Base-by-base conservation (phyloP, 805 yeast species). In the Wickerhamiella musiphila region DNA sequence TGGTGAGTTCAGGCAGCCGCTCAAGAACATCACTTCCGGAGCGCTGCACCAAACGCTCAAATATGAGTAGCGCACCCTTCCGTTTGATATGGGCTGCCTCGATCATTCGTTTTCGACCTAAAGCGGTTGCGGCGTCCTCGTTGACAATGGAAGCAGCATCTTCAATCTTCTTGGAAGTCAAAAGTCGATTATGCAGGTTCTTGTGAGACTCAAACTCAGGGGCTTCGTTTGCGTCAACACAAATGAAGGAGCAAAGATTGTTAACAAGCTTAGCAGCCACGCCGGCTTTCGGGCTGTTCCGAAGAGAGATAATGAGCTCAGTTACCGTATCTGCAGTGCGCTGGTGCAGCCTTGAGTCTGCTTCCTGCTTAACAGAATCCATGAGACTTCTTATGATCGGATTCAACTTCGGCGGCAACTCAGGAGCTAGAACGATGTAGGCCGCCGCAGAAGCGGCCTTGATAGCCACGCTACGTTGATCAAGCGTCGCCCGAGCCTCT, bases 181-280 rank as follows among this genome's bases (percentile, higher is more conserved):
- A 55, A 9, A 86, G 75, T 10, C 58, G 57, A 28, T 67, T 70
- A 12, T 54, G 61, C 35, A 63, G 58, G 10, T 56, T 53, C 23
- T 67, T 65, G 43, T 78, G 78, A 28, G 77, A 73, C 11, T 63
- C 61, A 48, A 81, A 90, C 46, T 82, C 95, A 2, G 98, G 98
- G 20, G 86, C 94, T 49, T 84, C 95, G 3, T 90, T 70, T 0
- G 94, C 82, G 50, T 86, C 98, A 20, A 84, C 94, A 57, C 98
- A 90, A 32, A 90, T 50, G 49, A 86, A 86, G 0, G 86, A 93
- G 56, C 94, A 79, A 35, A 92, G 57, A 48, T 90, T 90, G 51
- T 81, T 86, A 27, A 81, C 70, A 41, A 92, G 77, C 50, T 90
- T 90, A 44, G 81, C 92, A 2, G 86, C 72, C 1, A 86, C 90